phyloP scores from a whole-genome alignment of 495 filamentous ascomycete genomes.

The Neurospora sublineolata region DNA sequence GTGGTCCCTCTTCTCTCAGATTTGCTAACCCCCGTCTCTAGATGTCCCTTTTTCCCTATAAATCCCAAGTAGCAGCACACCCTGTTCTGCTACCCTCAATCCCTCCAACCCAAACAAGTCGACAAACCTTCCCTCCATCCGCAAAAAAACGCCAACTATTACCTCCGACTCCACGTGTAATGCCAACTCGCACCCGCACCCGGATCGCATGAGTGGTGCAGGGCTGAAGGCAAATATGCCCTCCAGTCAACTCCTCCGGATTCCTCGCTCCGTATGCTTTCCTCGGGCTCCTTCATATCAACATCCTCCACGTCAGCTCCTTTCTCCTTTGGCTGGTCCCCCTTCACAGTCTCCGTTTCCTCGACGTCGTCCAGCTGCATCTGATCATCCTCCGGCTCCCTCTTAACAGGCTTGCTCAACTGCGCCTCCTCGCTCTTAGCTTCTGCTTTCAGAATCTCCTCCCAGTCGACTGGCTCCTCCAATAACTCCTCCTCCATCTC shows the following conservation, averaged over 20 bases:
- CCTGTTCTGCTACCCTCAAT: not conserved
- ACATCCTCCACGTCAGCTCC: not conserved
- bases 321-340: not conserved
- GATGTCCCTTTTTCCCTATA: not conserved
- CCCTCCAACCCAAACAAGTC: not conserved
- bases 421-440: not conserved
- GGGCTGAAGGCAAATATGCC: not conserved
- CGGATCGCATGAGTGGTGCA: not conserved
- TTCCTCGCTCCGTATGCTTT: not conserved
- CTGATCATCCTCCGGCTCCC: not conserved
- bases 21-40: not conserved
- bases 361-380: not conserved
- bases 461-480: not conserved
- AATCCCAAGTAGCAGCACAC: not conserved
- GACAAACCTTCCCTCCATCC: not conserved
- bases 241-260: not conserved
- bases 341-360: not conserved
- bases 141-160: not conserved
- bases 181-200: not conserved
- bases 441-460: not conserved
- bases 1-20: not conserved
- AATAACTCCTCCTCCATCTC: not conserved
- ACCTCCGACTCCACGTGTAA: not conserved
- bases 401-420: not conserved
- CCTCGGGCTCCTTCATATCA: not conserved